Evolutionary conservation across 1,284 basidiomycete genomes (phyloP).

Genomic region (Cryptococcus amylolentus): DNA sequence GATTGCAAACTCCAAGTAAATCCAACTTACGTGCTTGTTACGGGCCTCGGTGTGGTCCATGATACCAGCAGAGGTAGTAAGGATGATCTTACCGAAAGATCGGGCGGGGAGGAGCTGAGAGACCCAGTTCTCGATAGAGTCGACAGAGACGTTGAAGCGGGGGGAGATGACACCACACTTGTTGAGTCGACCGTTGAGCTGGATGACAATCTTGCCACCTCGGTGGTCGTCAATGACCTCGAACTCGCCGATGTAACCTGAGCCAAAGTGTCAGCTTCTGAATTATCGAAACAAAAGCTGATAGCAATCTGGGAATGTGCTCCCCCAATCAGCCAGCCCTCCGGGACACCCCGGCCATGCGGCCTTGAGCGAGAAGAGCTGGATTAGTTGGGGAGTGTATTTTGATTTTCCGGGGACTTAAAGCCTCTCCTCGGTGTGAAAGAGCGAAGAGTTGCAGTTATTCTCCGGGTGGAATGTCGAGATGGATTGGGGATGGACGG

Average conservation of each 20-base stretch:
- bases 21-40: slow-evolving; percentile 73
- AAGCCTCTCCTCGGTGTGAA: slow-evolving; percentile 49
- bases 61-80: slow-evolving; percentile 95
- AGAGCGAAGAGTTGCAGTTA: slow-evolving; percentile 49
- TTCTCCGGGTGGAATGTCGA: slow-evolving; percentile 41
- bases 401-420: slow-evolving; percentile 49
- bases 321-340: slow-evolving; percentile 39
- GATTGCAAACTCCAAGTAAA: background rate
- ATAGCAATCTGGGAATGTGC: slow-evolving; percentile 22
- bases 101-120: slow-evolving; percentile 88
- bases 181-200: slow-evolving; percentile 97
- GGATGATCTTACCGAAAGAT: slow-evolving; percentile 94
- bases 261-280: slow-evolving; percentile 6
- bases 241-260: slow-evolving; percentile 99
- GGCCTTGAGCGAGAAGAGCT: slow-evolving; percentile 38
- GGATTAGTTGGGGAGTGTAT: slow-evolving; percentile 28
- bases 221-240: slow-evolving; percentile 99
- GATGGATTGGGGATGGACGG: background rate
- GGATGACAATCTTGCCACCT: slow-evolving; percentile 95
- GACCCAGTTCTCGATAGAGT: slow-evolving; percentile 62
- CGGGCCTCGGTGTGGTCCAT: slow-evolving; percentile 99
- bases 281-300: background rate
- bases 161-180: slow-evolving; percentile 99
- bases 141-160: slow-evolving; percentile 93
- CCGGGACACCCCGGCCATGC: slow-evolving; percentile 40